These are phyloP conservation scores for Rosa chinensis DNA, from an alignment of 306 rosid genomes.

Conservation along the genomic window DNA sequence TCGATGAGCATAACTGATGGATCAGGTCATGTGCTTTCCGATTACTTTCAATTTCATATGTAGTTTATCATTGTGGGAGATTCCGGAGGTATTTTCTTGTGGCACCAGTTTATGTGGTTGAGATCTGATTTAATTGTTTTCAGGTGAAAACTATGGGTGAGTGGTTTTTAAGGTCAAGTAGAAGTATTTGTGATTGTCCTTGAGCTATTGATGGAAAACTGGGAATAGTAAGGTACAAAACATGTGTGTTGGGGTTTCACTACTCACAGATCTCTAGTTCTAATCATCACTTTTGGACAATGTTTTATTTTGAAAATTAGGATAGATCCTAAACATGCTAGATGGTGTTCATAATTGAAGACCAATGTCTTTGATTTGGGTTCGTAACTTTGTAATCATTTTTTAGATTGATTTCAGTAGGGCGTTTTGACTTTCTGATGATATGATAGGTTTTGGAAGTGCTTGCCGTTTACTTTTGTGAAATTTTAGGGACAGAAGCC, in stretches of 20 bases:
- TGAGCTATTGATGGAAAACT: neutral
- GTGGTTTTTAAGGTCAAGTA: constrained; percentile 13
- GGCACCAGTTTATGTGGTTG: neutral
- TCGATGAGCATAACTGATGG: constrained; percentile 18
- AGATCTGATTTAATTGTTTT: neutral
- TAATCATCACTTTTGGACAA: neutral
- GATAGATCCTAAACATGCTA: neutral
- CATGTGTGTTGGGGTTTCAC: neutral
- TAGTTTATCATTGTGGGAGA: constrained; percentile 4
- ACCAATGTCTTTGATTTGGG: neutral
- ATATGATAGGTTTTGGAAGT: neutral
- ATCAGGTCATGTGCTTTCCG: neutral
- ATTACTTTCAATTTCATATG: neutral
- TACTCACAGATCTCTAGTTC: neutral
- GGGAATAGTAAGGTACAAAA: neutral
- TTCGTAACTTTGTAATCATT: neutral
- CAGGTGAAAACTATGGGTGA: constrained; percentile 11
- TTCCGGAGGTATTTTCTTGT: neutral
- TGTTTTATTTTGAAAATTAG: neutral
- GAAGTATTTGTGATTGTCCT: neutral
- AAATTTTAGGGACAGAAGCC: neutral
- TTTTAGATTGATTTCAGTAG: neutral
- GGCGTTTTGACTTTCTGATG: neutral
- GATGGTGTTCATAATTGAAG: neutral
- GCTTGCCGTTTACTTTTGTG: neutral